phyloP scores from a whole-genome alignment of 768 basidiomycete genomes.

The Lactarius vividus region DNA sequence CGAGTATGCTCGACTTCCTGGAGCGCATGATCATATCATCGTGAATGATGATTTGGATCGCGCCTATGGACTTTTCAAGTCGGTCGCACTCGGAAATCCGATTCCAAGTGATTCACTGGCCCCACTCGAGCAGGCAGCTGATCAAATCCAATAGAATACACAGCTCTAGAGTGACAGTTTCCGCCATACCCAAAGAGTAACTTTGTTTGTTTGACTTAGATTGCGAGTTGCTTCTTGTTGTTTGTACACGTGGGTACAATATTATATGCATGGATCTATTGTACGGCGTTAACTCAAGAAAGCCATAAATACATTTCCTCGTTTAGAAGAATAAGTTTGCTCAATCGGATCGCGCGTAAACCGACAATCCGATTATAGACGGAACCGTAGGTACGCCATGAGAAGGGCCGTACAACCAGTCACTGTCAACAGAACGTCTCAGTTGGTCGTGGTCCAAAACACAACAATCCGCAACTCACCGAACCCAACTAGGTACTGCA shows the following conservation, averaged over 20 bases:
- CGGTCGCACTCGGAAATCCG: constrained; percentile 69
- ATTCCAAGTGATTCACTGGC: constrained; percentile 65
- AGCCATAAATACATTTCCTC: constrained; percentile 9
- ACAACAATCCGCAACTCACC: constrained; percentile 46
- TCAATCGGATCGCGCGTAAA: background rate
- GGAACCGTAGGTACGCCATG: constrained; percentile 84
- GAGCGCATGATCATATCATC: constrained; percentile 76
- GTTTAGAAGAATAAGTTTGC: background rate
- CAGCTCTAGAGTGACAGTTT: background rate
- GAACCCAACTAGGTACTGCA: constrained; percentile 86
- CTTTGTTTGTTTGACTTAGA: constrained; percentile 5
- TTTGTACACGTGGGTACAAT: background rate
- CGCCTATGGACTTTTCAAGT: constrained; percentile 76
- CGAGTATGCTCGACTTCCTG: constrained; percentile 73
- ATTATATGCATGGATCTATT: constrained; percentile 1
- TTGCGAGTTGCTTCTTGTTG: too few relatives aligned
- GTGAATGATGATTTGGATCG: constrained; percentile 88
- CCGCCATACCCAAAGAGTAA: background rate
- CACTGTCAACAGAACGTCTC: constrained; percentile 45
- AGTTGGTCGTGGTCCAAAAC: background rate
- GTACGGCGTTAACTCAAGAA: background rate
- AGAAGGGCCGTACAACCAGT: constrained; percentile 83
- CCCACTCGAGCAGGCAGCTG: constrained; percentile 49
- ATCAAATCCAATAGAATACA: background rate
- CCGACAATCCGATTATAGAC: constrained; percentile 33